A percentile compares a stretch with the other conserved stretches of the same genome.
These are phyloP conservation scores for Flaveria sonorensis DNA, from an alignment of 129 eudicot genomes.

Conservation along the genomic window DNA sequence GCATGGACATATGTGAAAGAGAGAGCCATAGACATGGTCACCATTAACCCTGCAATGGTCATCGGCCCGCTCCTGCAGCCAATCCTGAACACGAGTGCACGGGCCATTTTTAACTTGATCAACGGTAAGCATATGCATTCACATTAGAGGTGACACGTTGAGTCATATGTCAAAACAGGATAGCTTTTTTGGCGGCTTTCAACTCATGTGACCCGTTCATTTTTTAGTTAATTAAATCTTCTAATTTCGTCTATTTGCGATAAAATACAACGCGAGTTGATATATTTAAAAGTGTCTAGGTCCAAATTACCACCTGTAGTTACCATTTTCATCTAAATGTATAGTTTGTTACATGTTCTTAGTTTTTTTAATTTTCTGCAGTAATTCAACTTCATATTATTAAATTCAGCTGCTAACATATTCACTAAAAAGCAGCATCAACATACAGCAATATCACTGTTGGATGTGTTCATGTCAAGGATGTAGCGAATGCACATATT, in stretches of 20 bases:
- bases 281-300: not conserved
- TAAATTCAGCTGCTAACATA: slow-evolving; percentile 11
- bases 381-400: not conserved
- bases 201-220: no score
- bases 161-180: not conserved
- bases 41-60: slow-evolving; percentile 67
- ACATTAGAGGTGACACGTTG: not conserved
- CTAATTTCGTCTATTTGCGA: not conserved
- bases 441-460: slow-evolving; percentile 46
- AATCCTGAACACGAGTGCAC: slow-evolving; percentile 64
- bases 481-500: slow-evolving; percentile 64
- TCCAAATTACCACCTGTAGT: not conserved
- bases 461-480: slow-evolving; percentile 59
- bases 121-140: slow-evolving; percentile 41
- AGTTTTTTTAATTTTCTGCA: not conserved
- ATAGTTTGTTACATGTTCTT: not conserved
- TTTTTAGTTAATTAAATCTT: no score
- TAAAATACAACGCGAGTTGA: not conserved
- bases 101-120: slow-evolving; percentile 42
- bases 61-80: slow-evolving; percentile 75
- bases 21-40: slow-evolving; percentile 63
- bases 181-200: no score
- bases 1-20: slow-evolving; percentile 75
- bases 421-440: slow-evolving; percentile 29
- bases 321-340: not conserved